Evolutionary conservation across 106 monocot species (phyloP).

Genomic region (Platanthera zijinensis): DNA sequence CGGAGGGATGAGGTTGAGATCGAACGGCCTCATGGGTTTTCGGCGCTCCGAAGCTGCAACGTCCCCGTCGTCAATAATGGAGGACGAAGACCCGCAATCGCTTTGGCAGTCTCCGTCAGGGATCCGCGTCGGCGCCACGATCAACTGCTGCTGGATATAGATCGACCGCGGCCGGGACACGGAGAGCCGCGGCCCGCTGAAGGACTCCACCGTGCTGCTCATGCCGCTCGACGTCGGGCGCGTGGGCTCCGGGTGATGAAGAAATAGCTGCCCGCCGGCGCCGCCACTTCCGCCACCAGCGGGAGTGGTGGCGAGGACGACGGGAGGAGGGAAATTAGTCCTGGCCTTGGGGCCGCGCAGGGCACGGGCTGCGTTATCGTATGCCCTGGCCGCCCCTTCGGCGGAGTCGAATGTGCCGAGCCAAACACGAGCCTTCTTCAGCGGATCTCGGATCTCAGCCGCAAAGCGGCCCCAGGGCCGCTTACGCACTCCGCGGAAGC

Average conservation of each 20-base stretch:
- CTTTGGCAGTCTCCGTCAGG: conserved; percentile 14
- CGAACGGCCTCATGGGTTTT: conserved; percentile 14
- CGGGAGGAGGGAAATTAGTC: conserved; percentile 57
- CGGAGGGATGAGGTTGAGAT: conserved; percentile 22
- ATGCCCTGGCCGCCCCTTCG: conserved; percentile 61
- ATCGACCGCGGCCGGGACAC: background rate
- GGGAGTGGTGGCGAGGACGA: background rate
- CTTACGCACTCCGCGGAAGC: conserved; percentile 60
- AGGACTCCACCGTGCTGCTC: conserved; percentile 63
- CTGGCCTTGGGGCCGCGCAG: conserved; percentile 68
- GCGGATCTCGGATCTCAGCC: conserved; percentile 54
- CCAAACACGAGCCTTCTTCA: conserved; percentile 51
- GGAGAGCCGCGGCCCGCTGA: conserved; percentile 41
- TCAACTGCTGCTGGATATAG: conserved; percentile 8
- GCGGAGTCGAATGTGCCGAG: conserved; percentile 69
- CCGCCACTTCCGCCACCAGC: background rate
- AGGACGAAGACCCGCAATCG: conserved; percentile 24
- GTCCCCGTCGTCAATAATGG: conserved; percentile 15
- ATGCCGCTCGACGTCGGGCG: conserved; percentile 48
- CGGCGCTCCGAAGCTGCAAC: conserved; percentile 1
- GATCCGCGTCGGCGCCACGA: background rate
- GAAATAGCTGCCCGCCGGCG: background rate
- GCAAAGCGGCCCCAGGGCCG: conserved; percentile 66
- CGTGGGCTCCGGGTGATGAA: background rate
- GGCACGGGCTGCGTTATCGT: conserved; percentile 50